A percentile compares a stretch with the other conserved stretches of the same genome.
Evolutionary conservation across 805 yeast genomes (phyloP).

Genomic region (Monosporozyma aquatica): DNA sequence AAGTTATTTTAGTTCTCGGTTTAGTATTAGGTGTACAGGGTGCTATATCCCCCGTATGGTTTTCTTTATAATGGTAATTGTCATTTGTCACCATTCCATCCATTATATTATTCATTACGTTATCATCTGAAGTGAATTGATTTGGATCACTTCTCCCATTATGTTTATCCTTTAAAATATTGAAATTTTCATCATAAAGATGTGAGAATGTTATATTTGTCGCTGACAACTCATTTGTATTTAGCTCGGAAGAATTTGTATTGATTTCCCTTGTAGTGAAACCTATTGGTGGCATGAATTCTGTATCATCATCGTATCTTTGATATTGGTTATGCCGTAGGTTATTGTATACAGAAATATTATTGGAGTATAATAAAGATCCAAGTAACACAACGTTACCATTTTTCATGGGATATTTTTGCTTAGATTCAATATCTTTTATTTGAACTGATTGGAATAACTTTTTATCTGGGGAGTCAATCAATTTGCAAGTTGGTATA

Average conservation of each 20-base stretch:
- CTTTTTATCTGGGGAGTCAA: not conserved
- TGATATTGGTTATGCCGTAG: not conserved
- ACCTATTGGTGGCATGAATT: not conserved
- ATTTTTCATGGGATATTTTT: not conserved
- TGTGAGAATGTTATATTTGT: not conserved
- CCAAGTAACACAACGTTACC: not conserved
- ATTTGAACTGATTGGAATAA: not conserved
- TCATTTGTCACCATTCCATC: not conserved
- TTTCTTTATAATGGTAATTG: not conserved
- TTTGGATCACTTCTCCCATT: not conserved
- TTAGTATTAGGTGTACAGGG: not conserved
- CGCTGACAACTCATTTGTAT: constrained; percentile 1
- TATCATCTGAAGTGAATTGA: not conserved
- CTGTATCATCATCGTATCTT: not conserved
- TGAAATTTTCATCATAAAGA: not conserved
- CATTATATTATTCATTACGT: not conserved
- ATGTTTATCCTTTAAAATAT: not conserved
- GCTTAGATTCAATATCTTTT: not conserved
- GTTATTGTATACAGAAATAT: not conserved
- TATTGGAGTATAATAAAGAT: not conserved
- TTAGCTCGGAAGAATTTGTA: not conserved
- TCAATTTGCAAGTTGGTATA: not conserved
- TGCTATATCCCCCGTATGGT: not conserved
- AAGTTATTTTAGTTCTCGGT: not conserved
- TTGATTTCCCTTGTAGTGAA: not conserved